Evolutionary conservation across 1,284 basidiomycete species (phyloP), one percentile per base, ranked within the genome.

Genomic region (Microbotryum saponariae): DNA sequence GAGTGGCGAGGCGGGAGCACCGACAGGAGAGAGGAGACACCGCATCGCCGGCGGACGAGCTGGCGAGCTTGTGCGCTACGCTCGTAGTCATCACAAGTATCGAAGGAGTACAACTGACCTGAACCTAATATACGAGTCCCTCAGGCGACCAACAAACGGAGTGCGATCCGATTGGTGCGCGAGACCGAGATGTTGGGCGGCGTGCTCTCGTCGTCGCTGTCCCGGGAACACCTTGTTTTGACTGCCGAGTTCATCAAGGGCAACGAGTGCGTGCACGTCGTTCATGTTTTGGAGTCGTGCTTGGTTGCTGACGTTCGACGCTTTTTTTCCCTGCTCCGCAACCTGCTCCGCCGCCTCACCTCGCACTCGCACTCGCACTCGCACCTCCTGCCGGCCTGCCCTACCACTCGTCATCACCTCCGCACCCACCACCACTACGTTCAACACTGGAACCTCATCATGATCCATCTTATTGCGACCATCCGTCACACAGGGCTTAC

Each of bases 131-230:
- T 9, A 9, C 31, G 21, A 12, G 27, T 53, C 25, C 51, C 64
- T 18, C 68, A 91, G 91, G 87, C 86, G 77, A 91, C 89, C 51
- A 79, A 80, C 66, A 83, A 85, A 72, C 85, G 91, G 70, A 94
- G 93, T 55, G 87, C 91, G 56, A 81, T 99, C 75, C 89, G 88
- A 68, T 90, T 89, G 53, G 85, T 93, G 67, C 86, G 94, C 69
- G 91, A 97, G 77, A 85, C 89, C 64, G 94, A 98, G 78, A 82
- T 97, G 59, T 89, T 90, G 76, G 96, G 94, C 65, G 94, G 93
- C 75, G 83, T 94, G 59, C 82, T 98, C 69, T 92, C 91, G 52
- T 81, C 91, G 62, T 86, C 83, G 68, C 80, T 97, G 70, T 83
- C 86, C 48, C 82, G 93, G 72, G 94, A 98, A 80, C 87, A 97